Percentiles rank a stretch among this genome's conserved stretches.
Conservation (phyloP, 139 green algal genomes). For the Chlorella sp. region DNA sequence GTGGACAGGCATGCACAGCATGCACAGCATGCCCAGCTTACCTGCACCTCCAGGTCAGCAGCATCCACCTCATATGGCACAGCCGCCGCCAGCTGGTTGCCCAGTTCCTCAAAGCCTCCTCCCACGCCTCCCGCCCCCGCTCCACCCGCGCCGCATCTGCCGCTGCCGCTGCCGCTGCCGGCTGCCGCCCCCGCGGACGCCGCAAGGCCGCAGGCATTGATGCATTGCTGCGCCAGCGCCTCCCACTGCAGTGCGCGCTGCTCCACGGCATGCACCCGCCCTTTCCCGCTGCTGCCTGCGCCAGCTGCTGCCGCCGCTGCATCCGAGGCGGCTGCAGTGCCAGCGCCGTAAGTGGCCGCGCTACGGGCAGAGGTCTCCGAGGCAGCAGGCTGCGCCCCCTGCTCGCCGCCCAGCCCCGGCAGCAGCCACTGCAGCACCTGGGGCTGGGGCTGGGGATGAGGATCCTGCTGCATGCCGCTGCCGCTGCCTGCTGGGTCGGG, state of each 20-base stretch:
- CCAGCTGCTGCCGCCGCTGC: background rate
- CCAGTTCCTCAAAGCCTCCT: background rate
- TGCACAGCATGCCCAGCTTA: background rate
- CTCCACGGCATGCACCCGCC: conserved; percentile 55
- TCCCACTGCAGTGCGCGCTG: conserved; percentile 69
- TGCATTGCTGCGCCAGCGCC: conserved; percentile 62
- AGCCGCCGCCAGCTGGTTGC: conserved; percentile 50
- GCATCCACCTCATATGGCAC: conserved; percentile 55
- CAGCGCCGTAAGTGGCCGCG: background rate
- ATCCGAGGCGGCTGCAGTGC: background rate
- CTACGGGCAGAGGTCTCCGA: conserved; percentile 16
- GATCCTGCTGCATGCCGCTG: background rate
- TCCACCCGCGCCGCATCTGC: conserved; percentile 34
- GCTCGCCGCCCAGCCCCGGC: conserved; percentile 9
- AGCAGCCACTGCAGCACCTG: conserved; percentile 33
- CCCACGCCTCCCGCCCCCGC: background rate
- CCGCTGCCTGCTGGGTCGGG: background rate
- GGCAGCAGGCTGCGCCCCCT: background rate
- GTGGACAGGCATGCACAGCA: too few species aligned
- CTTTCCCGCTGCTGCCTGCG: background rate
- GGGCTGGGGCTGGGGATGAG: too few species aligned
- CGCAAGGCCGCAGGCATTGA: background rate
- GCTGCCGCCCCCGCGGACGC: background rate
- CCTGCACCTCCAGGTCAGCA: conserved; percentile 41
- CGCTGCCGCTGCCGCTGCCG: conserved; percentile 45